Base-by-base conservation (phyloP, 441 rosid species). In the Sinapis alba region DNA sequence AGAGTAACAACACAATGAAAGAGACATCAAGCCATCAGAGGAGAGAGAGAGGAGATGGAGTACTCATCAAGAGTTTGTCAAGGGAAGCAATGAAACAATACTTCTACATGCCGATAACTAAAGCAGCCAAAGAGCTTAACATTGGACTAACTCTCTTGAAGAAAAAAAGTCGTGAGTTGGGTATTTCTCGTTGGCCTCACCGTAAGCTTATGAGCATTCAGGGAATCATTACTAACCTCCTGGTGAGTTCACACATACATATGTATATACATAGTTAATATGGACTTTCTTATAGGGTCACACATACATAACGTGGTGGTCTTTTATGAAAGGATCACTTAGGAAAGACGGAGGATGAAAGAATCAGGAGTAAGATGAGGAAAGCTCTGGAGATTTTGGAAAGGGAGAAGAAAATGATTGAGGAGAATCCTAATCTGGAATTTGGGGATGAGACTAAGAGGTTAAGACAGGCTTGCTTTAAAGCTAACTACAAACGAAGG, bases 401-500 rank as follows among this genome's bases (percentile, higher is more conserved):
- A 79, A 86, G 50, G 41, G 93, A 93, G 81, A 86, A 66, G 83
- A 86, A 50, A 74, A 32, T 72, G 81, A 68, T 93, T 9, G 98
- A 93, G 66, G 88, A 88, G 45, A 18, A 26, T 58, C 98, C 95
- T 1, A 86, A 90, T 26, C 38, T 78, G 82, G 69, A 88, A 47
- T 80, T 93, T 18, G 84, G 83, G 24, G 80, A 69, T 34, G 80
- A 68, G 19, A 93, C 95, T 0, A 93, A 85, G 74, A 85, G 84
- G 83, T 79, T 93, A 4, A 84, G 97, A 56, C 97, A 90, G 62
- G 92, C 93, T 0, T 89, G 88, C 69, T 93, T 93, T 45, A 93
- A 93, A 84, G 90, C 90, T 6, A 89, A 84, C 62, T 86, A 88
- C 86, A 93, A 93, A 85, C 79, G 77, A 73, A 85, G 89, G 75